phyloP scores from a whole-genome alignment of 2,329 filamentous ascomycete genomes.

The Beauveria caledonica region DNA sequence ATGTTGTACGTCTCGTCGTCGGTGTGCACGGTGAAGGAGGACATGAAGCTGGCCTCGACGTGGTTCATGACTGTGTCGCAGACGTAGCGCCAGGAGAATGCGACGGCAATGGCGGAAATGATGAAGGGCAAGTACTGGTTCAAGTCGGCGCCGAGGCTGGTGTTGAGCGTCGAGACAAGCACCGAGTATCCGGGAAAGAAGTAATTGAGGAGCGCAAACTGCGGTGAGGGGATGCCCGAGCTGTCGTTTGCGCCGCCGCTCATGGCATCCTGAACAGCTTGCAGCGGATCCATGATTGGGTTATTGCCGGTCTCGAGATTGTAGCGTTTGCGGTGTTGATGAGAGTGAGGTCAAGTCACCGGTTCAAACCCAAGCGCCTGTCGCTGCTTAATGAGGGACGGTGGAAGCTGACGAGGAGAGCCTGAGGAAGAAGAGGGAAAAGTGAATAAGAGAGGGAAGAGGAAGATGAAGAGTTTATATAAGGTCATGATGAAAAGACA shows the following conservation, averaged over 20 bases:
- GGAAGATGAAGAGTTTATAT: neutral
- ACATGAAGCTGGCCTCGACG: slow-evolving; percentile 51
- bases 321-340: neutral
- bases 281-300: slow-evolving; percentile 2
- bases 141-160: slow-evolving; percentile 53
- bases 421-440: neutral
- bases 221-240: slow-evolving; percentile 20
- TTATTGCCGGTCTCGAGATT: neutral
- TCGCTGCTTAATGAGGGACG: neutral
- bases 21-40: slow-evolving; percentile 55
- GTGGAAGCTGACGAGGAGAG: neutral
- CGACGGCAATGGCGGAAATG: slow-evolving; percentile 39
- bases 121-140: slow-evolving; percentile 54
- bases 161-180: slow-evolving; percentile 42
- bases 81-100: slow-evolving; percentile 45
- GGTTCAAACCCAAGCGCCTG: neutral
- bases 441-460: neutral
- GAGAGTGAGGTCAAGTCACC: too few relatives aligned
- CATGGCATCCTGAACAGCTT: neutral
- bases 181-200: slow-evolving; percentile 60
- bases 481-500: neutral
- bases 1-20: slow-evolving; percentile 70
- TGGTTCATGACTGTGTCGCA: slow-evolving; percentile 38
- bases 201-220: slow-evolving; percentile 47
- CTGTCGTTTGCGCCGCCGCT: neutral